Evolutionary conservation across 2,329 filamentous ascomycete genomes (phyloP).

Genomic region (Fusarium annulatum): DNA sequence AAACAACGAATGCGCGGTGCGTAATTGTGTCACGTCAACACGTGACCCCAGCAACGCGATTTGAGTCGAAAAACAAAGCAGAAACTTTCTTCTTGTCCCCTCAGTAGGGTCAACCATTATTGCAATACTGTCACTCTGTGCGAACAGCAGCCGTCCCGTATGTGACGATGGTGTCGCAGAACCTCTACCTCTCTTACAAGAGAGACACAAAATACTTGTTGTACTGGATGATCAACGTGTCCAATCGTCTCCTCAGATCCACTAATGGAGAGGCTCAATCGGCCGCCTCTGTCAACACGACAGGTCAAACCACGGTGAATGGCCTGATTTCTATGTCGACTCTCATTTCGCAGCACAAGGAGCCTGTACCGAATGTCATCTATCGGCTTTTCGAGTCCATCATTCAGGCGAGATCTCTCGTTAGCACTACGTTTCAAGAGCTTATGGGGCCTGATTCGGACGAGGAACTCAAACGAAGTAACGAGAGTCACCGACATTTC

Average conservation of each 20-base stretch:
- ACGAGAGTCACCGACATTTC: constrained; percentile 55
- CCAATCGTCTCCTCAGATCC: constrained; percentile 51
- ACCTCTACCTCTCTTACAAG: constrained; percentile 54
- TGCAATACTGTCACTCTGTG: not conserved
- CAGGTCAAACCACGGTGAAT: constrained; percentile 51
- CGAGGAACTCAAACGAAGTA: constrained; percentile 48
- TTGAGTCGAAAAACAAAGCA: not conserved
- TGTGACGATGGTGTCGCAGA: constrained; percentile 43
- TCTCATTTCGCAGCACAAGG: constrained; percentile 53
- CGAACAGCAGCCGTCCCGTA: not conserved
- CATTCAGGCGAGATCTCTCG: constrained; percentile 50
- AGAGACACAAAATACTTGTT: constrained; percentile 51
- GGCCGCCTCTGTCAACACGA: constrained; percentile 48
- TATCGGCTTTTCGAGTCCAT: constrained; percentile 52
- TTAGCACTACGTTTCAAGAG: constrained; percentile 48
- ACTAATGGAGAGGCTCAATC: constrained; percentile 20
- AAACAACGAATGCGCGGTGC: not conserved
- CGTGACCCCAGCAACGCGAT: not conserved
- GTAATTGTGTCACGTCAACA: not conserved
- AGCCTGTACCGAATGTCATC: constrained; percentile 49
- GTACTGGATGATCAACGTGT: constrained; percentile 54
- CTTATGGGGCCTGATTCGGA: constrained; percentile 48
- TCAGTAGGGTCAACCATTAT: not conserved
- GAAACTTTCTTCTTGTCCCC: not conserved
- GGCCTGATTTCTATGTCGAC: constrained; percentile 53